These are phyloP conservation scores for Orbilia oligospora DNA, from an alignment of 2,329 filamentous ascomycete genomes.

Conservation along the genomic window DNA sequence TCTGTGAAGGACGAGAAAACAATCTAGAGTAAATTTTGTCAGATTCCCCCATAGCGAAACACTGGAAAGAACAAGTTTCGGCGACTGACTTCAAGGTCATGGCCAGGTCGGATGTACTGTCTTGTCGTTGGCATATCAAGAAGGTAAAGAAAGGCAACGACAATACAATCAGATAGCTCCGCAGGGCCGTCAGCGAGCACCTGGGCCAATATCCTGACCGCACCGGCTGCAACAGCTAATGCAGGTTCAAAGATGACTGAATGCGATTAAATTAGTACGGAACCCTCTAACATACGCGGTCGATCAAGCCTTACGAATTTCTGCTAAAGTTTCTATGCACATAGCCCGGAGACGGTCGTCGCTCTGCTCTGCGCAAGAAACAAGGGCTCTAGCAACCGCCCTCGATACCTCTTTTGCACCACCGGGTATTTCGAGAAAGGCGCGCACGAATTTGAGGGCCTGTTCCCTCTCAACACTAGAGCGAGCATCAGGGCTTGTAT, in stretches of 20 bases:
- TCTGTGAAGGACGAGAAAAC: conserved; percentile 95
- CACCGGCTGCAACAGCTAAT: conserved; percentile 84
- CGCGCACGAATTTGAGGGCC: conserved; percentile 93
- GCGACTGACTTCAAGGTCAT: conserved; percentile 80
- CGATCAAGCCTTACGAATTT: conserved; percentile 72
- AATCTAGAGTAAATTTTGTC: conserved; percentile 53
- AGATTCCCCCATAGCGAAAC: background rate
- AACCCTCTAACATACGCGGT: background rate
- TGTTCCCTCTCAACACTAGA: conserved; percentile 98
- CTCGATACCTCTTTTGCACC: conserved; percentile 89
- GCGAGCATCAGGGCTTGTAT: conserved; percentile 71
- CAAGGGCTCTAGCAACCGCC: conserved; percentile 88
- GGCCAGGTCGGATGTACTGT: conserved; percentile 86
- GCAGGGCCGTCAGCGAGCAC: conserved; percentile 91
- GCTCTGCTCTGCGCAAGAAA: conserved; percentile 87
- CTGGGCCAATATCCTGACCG: conserved; percentile 88
- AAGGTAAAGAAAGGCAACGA: conserved; percentile 88
- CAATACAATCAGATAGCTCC: conserved; percentile 89
- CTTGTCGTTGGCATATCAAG: conserved; percentile 86
- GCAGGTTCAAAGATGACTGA: conserved; percentile 82
- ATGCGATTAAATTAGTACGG: conserved; percentile 1
- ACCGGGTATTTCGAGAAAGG: conserved; percentile 95
- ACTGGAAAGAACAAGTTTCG: background rate
- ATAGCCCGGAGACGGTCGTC: conserved; percentile 91
- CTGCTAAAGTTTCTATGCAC: conserved; percentile 90